Conservation (phyloP, 257 asterid genomes). For the Nicotiana undulata region DNA sequence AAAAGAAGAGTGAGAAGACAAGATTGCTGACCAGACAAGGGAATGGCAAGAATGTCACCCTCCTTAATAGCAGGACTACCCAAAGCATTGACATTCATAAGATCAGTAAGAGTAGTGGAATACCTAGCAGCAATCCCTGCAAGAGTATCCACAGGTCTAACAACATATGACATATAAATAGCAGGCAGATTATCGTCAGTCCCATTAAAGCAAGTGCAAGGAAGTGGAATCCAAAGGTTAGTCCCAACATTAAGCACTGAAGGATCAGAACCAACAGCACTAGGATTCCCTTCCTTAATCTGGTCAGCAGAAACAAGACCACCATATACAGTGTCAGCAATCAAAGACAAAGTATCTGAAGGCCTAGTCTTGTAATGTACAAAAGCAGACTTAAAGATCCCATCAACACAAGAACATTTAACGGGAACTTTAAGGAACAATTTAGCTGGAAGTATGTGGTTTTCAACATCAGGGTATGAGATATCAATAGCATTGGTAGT, state of each 20-base stretch:
- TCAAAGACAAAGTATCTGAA: slow-evolving; percentile 60
- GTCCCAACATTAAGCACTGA: slow-evolving; percentile 57
- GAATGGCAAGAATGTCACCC: slow-evolving; percentile 88
- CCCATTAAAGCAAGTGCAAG: slow-evolving; percentile 92
- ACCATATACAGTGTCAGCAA: slow-evolving; percentile 54
- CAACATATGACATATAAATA: slow-evolving; percentile 79
- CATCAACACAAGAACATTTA: slow-evolving; percentile 74
- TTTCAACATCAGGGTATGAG: slow-evolving; percentile 78
- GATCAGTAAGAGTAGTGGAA: slow-evolving; percentile 70
- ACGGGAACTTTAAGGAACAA: slow-evolving; percentile 71
- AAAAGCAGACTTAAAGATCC: slow-evolving; percentile 66
- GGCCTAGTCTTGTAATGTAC: slow-evolving; percentile 70
- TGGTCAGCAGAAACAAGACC: slow-evolving; percentile 86
- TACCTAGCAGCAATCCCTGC: slow-evolving; percentile 65
- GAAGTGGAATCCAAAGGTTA: slow-evolving; percentile 59
- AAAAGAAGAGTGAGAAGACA: not conserved
- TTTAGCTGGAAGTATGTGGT: slow-evolving; percentile 79
- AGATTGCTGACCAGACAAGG: slow-evolving; percentile 55
- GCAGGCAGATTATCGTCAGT: slow-evolving; percentile 76
- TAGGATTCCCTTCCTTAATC: slow-evolving; percentile 67
- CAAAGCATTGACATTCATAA: slow-evolving; percentile 75
- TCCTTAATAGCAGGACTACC: slow-evolving; percentile 55
- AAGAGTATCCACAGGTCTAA: slow-evolving; percentile 54
- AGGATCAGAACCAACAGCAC: slow-evolving; percentile 59
- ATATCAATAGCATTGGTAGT: slow-evolving; percentile 71